These are phyloP conservation scores for Mycena indigotica DNA, from an alignment of 768 basidiomycete genomes.

Conservation along the genomic window DNA sequence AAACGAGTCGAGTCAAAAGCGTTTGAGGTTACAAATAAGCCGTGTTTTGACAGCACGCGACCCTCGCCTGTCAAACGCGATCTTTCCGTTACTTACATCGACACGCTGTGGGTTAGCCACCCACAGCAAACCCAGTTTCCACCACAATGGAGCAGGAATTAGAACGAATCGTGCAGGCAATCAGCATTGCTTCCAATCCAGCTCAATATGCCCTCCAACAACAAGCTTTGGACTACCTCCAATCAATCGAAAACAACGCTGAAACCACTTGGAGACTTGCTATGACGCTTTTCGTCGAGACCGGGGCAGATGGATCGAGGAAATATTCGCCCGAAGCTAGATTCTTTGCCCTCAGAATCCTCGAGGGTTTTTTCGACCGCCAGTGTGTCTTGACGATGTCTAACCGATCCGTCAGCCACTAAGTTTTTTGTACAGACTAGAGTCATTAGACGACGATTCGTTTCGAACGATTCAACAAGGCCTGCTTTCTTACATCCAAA, in stretches of 20 bases:
- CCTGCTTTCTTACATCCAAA: constrained; percentile 78
- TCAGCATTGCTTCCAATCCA: constrained; percentile 85
- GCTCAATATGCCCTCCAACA: constrained; percentile 71
- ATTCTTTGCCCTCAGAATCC: constrained; percentile 77
- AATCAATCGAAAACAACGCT: constrained; percentile 74
- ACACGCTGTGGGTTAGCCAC: neutral
- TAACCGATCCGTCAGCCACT: constrained; percentile 11
- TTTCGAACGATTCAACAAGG: constrained; percentile 76
- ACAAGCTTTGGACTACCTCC: constrained; percentile 84
- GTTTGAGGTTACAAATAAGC: neutral
- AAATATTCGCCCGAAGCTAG: constrained; percentile 73
- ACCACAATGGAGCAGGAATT: constrained; percentile 42
- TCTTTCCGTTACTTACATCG: neutral
- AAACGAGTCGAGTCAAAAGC: neutral
- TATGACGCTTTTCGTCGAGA: constrained; percentile 70
- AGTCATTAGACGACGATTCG: constrained; percentile 67
- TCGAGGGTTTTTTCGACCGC: constrained; percentile 83
- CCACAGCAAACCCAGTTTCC: neutral
- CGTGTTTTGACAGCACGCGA: neutral
- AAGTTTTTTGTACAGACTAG: constrained; percentile 47
- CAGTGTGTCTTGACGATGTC: constrained; percentile 53
- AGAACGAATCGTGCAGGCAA: constrained; percentile 80
- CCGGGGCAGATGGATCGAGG: constrained; percentile 58
- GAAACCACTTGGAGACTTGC: constrained; percentile 80
- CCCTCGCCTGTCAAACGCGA: neutral